Percentiles rank a stretch among this genome's conserved stretches.
phyloP scores from a whole-genome alignment of 192 early-diverging fungal species.

The Backusella luteola region DNA sequence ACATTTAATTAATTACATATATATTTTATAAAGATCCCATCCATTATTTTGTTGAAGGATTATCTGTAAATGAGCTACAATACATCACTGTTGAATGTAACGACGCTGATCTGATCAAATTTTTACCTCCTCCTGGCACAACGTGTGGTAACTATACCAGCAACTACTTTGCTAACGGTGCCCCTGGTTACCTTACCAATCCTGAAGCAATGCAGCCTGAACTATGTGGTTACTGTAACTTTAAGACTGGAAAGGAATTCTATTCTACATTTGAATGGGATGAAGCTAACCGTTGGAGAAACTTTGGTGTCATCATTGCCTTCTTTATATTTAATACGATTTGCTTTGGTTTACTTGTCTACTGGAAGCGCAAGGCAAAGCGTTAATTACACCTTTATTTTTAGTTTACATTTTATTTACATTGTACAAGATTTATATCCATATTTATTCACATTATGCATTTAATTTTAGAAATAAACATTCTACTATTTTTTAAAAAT shows the following conservation, averaged over 20 bases:
- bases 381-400: constrained; percentile 12
- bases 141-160: constrained; percentile 55
- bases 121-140: constrained; percentile 55
- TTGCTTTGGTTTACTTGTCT: constrained; percentile 40
- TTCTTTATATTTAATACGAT: constrained; percentile 62
- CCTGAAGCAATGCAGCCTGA: constrained; percentile 23
- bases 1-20: background rate
- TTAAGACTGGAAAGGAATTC: constrained; percentile 56
- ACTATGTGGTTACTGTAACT: constrained; percentile 64
- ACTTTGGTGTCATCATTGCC: constrained; percentile 62
- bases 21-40: constrained; percentile 46
- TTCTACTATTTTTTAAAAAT: background rate
- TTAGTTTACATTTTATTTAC: background rate
- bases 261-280: constrained; percentile 50
- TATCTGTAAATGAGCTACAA: constrained; percentile 59
- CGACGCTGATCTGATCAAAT: constrained; percentile 48
- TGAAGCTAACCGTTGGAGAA: constrained; percentile 64
- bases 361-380: constrained; percentile 37
- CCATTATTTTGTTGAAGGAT: constrained; percentile 65
- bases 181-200: background rate
- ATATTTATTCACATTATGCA: background rate
- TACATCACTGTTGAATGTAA: constrained; percentile 48
- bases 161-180: constrained; percentile 5
- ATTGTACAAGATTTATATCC: background rate
- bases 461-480: background rate